A percentile compares a stretch with the other conserved stretches of the same genome.
Conservation (phyloP, 768 basidiomycete genomes). For the Pleurotus sapidus region DNA sequence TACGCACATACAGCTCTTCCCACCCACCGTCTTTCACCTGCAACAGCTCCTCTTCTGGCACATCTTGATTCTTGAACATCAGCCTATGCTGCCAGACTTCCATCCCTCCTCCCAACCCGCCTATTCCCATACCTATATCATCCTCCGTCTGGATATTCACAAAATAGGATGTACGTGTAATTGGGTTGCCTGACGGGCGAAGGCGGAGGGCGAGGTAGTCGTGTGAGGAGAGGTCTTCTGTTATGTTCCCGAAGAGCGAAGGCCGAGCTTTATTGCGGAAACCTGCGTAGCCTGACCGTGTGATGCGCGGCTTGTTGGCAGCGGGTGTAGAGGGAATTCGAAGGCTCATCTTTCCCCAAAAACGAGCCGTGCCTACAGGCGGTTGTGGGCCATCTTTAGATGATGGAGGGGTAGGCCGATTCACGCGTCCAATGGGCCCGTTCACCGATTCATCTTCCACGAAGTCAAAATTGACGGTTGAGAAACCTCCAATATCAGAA, state of each 20-base stretch:
- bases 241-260: slow-evolving; percentile 84
- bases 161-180: slow-evolving; percentile 82
- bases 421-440: slow-evolving; percentile 36
- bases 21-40: slow-evolving; percentile 53
- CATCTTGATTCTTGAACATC: neutral
- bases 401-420: no score
- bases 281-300: slow-evolving; percentile 78
- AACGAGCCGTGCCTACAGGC: slow-evolving; percentile 51
- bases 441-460: slow-evolving; percentile 50
- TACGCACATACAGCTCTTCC: slow-evolving; percentile 79
- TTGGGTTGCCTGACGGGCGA: slow-evolving; percentile 72
- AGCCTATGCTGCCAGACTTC: slow-evolving; percentile 45
- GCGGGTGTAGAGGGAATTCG: slow-evolving; percentile 65
- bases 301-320: slow-evolving; percentile 49
- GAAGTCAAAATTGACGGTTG: slow-evolving; percentile 74
- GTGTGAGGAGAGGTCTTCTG: slow-evolving; percentile 82
- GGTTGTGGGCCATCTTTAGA: no score
- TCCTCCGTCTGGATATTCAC: slow-evolving; percentile 93
- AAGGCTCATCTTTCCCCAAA: slow-evolving; percentile 79
- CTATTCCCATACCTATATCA: slow-evolving; percentile 60
- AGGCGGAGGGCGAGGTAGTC: slow-evolving; percentile 79
- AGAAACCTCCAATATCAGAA: slow-evolving; percentile 82
- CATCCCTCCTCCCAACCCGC: slow-evolving; percentile 74
- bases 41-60: no score
- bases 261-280: slow-evolving; percentile 80